Evolutionary conservation across 73 alveolate genomes (phyloP).

Genomic region (Paramecium bursaria): DNA sequence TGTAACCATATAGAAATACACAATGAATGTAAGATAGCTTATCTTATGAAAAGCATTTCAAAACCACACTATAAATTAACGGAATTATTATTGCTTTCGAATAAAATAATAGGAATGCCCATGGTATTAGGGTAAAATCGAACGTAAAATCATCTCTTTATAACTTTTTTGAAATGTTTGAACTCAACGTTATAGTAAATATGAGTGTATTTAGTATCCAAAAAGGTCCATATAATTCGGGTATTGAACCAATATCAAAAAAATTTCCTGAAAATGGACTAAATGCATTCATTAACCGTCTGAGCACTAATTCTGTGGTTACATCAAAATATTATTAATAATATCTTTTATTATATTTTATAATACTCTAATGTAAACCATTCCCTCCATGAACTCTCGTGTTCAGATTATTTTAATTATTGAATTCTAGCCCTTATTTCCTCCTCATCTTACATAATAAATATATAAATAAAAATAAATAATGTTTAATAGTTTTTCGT

Average conservation of each 20-base stretch:
- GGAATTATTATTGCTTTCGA: slow-evolving; percentile 31
- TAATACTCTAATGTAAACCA: slow-evolving; percentile 35
- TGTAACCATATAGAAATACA: slow-evolving; percentile 24
- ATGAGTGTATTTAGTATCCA: slow-evolving; percentile 56
- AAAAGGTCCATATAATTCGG: slow-evolving; percentile 58
- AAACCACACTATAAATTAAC: slow-evolving; percentile 18
- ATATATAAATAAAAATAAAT: too few relatives aligned
- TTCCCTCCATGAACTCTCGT: too few relatives aligned
- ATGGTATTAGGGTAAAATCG: slow-evolving; percentile 11
- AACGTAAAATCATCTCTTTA: slow-evolving; percentile 31
- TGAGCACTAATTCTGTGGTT: slow-evolving; percentile 20
- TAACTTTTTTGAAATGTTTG: slow-evolving; percentile 5
- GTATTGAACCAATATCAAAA: slow-evolving; percentile 58
- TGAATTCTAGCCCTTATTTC: too few relatives aligned
- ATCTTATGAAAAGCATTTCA: slow-evolving; percentile 38
- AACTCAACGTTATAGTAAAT: slow-evolving; percentile 9
- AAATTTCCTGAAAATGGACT: slow-evolving; percentile 49
- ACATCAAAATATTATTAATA: slow-evolving; percentile 44
- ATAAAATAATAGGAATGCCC: neutral
- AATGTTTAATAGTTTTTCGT: too few relatives aligned
- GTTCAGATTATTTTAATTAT: too few relatives aligned
- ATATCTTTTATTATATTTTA: neutral
- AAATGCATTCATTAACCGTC: neutral
- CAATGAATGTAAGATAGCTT: slow-evolving; percentile 3
- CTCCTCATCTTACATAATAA: too few relatives aligned